A percentile compares a stretch with the other conserved stretches of the same genome.
phyloP scores from a whole-genome alignment of 2,329 filamentous ascomycete genomes.

The Cadophora sp. region DNA sequence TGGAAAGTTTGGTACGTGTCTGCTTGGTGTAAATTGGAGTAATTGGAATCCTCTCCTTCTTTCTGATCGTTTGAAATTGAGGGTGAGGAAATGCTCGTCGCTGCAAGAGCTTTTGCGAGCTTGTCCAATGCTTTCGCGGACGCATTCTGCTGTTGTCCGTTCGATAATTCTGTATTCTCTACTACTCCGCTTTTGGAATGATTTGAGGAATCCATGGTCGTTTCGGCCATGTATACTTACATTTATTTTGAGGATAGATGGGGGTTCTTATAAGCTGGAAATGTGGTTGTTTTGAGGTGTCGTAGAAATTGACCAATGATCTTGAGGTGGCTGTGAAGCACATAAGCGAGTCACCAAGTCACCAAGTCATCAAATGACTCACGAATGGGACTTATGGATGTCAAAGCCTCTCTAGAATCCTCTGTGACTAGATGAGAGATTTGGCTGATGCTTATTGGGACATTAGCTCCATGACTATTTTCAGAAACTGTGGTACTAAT shows the following conservation, averaged over 20 bases:
- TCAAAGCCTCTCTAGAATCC: background rate
- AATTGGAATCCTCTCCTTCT: background rate
- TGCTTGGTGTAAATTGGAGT: background rate
- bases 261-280: background rate
- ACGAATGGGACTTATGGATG: background rate
- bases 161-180: background rate
- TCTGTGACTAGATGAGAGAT: background rate
- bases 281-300: background rate
- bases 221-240: too few relatives aligned
- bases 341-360: background rate
- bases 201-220: background rate
- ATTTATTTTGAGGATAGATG: background rate
- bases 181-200: background rate
- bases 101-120: background rate
- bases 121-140: background rate
- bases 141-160: background rate
- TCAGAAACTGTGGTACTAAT: too few relatives aligned
- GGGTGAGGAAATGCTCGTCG: background rate
- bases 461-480: background rate
- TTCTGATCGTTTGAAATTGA: too few relatives aligned
- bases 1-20: background rate
- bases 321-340: background rate
- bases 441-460: background rate
- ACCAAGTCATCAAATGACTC: conserved; percentile 6
- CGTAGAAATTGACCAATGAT: conserved; percentile 5